Evolutionary conservation across 768 basidiomycete genomes (phyloP).

Genomic region (Lactarius hatsudake): DNA sequence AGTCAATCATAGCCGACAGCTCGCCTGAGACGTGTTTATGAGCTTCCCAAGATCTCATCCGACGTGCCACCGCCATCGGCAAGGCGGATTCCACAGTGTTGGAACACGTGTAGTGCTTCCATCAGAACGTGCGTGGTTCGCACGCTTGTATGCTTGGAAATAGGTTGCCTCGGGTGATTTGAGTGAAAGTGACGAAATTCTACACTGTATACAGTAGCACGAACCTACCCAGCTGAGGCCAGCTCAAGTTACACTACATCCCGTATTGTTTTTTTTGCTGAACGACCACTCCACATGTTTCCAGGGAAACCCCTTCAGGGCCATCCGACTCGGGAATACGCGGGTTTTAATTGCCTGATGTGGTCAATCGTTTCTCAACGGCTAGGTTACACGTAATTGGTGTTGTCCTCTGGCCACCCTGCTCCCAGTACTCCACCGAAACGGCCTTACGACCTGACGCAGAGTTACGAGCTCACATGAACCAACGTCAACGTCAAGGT

Average conservation of each 20-base stretch:
- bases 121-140: slow-evolving; percentile 67
- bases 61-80: slow-evolving; percentile 28
- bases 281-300: slow-evolving; percentile 65
- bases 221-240: slow-evolving; percentile 77
- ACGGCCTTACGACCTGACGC: slow-evolving; percentile 60
- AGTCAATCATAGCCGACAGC: slow-evolving; percentile 64
- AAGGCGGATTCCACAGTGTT: slow-evolving; percentile 64
- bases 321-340: slow-evolving; percentile 35
- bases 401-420: slow-evolving; percentile 45
- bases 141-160: slow-evolving; percentile 82
- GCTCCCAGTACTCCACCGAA: slow-evolving; percentile 45
- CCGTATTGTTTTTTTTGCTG: slow-evolving; percentile 48
- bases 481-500: slow-evolving; percentile 51
- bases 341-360: slow-evolving; percentile 53
- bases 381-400: slow-evolving; percentile 45
- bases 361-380: slow-evolving; percentile 46
- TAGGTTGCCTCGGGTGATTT: slow-evolving; percentile 66
- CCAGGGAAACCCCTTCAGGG: slow-evolving; percentile 63
- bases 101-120: slow-evolving; percentile 77
- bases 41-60: slow-evolving; percentile 51
- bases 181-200: not conserved
- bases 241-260: slow-evolving; percentile 72
- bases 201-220: slow-evolving; percentile 30
- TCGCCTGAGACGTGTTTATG: slow-evolving; percentile 77
- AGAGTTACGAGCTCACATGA: slow-evolving; percentile 57